Percentiles rank a stretch among this genome's conserved stretches.
These are phyloP conservation scores for Peniophora sp. DNA, from an alignment of 1,284 basidiomycete species.

Conservation along the genomic window DNA sequence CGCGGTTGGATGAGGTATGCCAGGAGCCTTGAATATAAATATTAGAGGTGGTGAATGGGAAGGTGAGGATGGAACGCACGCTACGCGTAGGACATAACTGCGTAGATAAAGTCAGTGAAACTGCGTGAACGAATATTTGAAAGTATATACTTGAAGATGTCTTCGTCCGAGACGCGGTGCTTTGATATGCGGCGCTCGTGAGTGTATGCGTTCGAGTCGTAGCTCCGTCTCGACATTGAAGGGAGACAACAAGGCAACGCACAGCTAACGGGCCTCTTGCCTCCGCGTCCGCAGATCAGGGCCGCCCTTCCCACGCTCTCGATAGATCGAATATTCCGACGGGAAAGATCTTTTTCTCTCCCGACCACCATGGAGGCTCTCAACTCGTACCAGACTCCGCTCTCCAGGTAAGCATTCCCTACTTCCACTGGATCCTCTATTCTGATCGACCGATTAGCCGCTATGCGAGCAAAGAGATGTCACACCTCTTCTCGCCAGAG, in stretches of 20 bases:
- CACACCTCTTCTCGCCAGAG: slow-evolving; percentile 87
- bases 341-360: not conserved
- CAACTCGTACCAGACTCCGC: slow-evolving; percentile 68
- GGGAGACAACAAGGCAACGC: not conserved
- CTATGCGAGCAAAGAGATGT: slow-evolving; percentile 99
- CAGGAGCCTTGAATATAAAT: slow-evolving; percentile 40
- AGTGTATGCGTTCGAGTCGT: slow-evolving; percentile 37
- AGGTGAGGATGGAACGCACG: slow-evolving; percentile 39
- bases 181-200: slow-evolving; percentile 66
- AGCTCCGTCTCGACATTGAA: slow-evolving; percentile 58
- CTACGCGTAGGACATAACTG: slow-evolving; percentile 72
- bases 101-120: not conserved
- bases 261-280: not conserved
- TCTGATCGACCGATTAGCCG: slow-evolving; percentile 47
- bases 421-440: not conserved
- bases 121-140: slow-evolving; percentile 6
- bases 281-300: not conserved
- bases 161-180: slow-evolving; percentile 71
- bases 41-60: slow-evolving; percentile 10
- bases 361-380: slow-evolving; percentile 50
- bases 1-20: slow-evolving; percentile 66
- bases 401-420: slow-evolving; percentile 47
- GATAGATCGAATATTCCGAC: not conserved
- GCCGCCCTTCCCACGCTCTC: not conserved
- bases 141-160: slow-evolving; percentile 66